Base-by-base conservation (phyloP, 306 rosid genomes). In the Cucurbita ficifolia region DNA sequence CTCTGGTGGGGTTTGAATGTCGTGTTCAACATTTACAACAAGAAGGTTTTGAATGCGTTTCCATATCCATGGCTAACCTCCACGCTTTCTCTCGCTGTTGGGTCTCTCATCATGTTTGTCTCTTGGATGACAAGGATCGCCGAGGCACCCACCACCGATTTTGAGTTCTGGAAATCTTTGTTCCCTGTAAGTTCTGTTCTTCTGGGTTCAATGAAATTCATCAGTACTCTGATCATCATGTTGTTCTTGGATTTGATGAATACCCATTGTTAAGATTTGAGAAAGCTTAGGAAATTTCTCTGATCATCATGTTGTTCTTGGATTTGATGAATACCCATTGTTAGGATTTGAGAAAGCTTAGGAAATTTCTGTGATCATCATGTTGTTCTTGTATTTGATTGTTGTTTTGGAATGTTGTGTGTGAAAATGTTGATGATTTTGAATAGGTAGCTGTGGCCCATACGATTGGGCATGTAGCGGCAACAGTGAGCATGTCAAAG, bases 31-130 rank as follows among this genome's bases (percentile, higher is more conserved):
- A 93, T 93, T 67, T 93, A 93, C 77, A 93, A 93, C 80, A 93
- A 93, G 93, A 93, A 93, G 88, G 97, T 93, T 39, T 77, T 93
- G 90, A 93, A 90, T 82, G 98, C 97, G 2, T 93, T 79, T 79
- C 98, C 97, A 4, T 93, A 79, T 78, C 98, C 98, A 19, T 93
- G 98, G 98, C 86, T 93, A 53, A 93, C 98, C 70, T 93, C 98
- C 50, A 93, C 97, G 36, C 86, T 93, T 38, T 93, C 98, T 75
- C 88, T 93, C 55, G 98, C 98, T 4, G 89, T 96, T 82, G 98
- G 98, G 2, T 93, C 98, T 61, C 85, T 93, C 43, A 93, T 93
- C 84, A 93, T 93, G 98, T 72, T 93, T 80, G 51, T 90, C 82
- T 90, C 98, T 61, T 93, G 98, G 97, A 89, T 87, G 74, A 81